A percentile compares a stretch with the other conserved stretches of the same genome.
These are phyloP conservation scores for Rhodomyrtus psidioides DNA, from an alignment of 441 rosid genomes.

Conservation along the genomic window DNA sequence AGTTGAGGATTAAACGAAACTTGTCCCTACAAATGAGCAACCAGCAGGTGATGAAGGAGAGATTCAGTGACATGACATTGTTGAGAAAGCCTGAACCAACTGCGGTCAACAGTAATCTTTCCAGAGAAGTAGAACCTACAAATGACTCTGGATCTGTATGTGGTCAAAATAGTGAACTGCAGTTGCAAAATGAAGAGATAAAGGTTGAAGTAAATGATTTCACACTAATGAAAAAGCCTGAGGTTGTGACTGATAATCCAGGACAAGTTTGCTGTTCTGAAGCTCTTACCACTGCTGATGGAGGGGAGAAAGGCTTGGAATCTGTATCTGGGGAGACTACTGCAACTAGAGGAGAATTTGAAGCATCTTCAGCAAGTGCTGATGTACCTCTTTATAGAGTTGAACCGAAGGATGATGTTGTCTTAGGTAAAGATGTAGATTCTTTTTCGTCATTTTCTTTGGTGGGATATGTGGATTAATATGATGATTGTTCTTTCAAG, in stretches of 20 bases:
- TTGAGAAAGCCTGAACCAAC: conserved; percentile 59
- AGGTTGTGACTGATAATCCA: conserved; percentile 4
- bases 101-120: conserved; percentile 7
- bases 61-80: conserved; percentile 71
- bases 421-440: conserved; percentile 24
- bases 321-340: conserved; percentile 6
- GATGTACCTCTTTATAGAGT: conserved; percentile 4
- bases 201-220: conserved; percentile 28
- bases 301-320: conserved; percentile 9
- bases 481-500: conserved; percentile 36
- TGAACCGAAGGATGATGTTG: conserved; percentile 11
- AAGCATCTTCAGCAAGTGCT: conserved; percentile 13
- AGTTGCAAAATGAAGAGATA: conserved; percentile 16
- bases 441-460: conserved; percentile 7
- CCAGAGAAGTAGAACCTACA: conserved; percentile 19
- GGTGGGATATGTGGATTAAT: conserved; percentile 9
- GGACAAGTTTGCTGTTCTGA: conserved; percentile 12
- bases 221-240: conserved; percentile 51
- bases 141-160: not conserved
- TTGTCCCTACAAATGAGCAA: conserved; percentile 58
- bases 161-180: conserved; percentile 9
- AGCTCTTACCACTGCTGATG: not conserved
- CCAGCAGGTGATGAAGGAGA: conserved; percentile 32
- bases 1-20: conserved; percentile 53
- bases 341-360: not conserved